Evolutionary conservation across 805 yeast species (phyloP), one percentile per base, ranked within the genome.

Genomic region (Trichomonascus vanleenenianus): DNA sequence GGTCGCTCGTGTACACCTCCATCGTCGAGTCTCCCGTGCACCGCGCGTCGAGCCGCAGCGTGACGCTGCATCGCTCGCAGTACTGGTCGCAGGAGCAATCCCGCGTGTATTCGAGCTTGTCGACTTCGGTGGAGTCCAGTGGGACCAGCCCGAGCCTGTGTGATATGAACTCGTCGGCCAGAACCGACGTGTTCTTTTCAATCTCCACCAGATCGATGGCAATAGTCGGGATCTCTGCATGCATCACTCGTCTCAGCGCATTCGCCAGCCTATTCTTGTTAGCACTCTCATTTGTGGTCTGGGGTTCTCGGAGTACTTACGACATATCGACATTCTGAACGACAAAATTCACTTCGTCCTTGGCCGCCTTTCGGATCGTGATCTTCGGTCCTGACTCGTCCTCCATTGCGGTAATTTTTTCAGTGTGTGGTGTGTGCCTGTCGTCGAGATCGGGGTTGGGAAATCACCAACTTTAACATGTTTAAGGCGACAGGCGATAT

Each of bases 71-170:
- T 64, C 84, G 83, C 49, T 87, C 89, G 68, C 99, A 93, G 68
- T 93, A 91, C 61, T 89, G 94, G 63, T 93, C 98, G 71, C 99
- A 93, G 38, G 95, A 89, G 66, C 99, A 93, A 64, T 93, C 98
- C 61, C 97, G 76, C 9, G 56, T 49, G 67, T 89, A 91, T 51
- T 86, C 80, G 53, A 91, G 70, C 50, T 81, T 76, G 42, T 87
- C 96, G 39, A 89, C 87, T 50, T 85, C 91, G 36, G 79, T 78
- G 56, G 94, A 80, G 53, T 82, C 83, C 40, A 93, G 71, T 1
- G 99, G 99, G 49, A 93, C 79, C 45, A 93, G 72, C 36, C 99
- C 99, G 51, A 93, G 68, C 61, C 99, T 74, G 66, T 93, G 99
- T 27, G 97, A 81, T 48, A 93, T 77, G 61, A 93, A 93, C 66